These are phyloP conservation scores for Stevia rebaudiana DNA, from an alignment of 140 eudicot species.

Conservation along the genomic window DNA sequence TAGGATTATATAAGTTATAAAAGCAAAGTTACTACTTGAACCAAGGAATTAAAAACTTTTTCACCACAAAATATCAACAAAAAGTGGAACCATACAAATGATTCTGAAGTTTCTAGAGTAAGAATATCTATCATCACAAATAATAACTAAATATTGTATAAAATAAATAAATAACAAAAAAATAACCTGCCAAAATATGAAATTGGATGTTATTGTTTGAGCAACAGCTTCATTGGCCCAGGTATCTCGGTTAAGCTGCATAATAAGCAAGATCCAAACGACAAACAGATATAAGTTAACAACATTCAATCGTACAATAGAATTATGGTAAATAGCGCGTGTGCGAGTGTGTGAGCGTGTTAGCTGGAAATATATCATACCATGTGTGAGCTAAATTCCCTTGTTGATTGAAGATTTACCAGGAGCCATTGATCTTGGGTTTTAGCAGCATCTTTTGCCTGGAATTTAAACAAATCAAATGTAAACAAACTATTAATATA, in stretches of 20 bases:
- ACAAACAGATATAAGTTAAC: not conserved
- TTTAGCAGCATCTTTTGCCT: conserved; percentile 92
- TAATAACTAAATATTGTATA: not conserved
- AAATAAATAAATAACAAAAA: not conserved
- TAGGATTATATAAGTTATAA: no score
- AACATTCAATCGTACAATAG: not conserved
- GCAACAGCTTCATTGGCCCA: conserved; percentile 99
- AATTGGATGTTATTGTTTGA: conserved; percentile 80
- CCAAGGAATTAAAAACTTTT: not conserved
- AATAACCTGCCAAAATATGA: conserved; percentile 96
- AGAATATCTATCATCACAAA: not conserved
- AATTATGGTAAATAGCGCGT: conserved; percentile 4
- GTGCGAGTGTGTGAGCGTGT: not conserved
- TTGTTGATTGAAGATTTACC: conserved; percentile 82
- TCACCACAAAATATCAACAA: not conserved
- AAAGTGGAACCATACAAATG: not conserved
- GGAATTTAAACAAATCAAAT: conserved; percentile 3
- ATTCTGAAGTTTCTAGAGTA: no score
- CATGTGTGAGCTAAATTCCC: conserved; percentile 97
- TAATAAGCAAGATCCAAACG: conserved; percentile 8
- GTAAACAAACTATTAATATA: not conserved
- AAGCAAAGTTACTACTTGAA: no score
- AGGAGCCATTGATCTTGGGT: conserved; percentile 77
- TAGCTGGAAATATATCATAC: conserved; percentile 27
- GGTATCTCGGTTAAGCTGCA: conserved; percentile 96